These are phyloP conservation scores for Acanthamoeba culbertsoni DNA, from an alignment of 208 protist genomes.

Conservation along the genomic window DNA sequence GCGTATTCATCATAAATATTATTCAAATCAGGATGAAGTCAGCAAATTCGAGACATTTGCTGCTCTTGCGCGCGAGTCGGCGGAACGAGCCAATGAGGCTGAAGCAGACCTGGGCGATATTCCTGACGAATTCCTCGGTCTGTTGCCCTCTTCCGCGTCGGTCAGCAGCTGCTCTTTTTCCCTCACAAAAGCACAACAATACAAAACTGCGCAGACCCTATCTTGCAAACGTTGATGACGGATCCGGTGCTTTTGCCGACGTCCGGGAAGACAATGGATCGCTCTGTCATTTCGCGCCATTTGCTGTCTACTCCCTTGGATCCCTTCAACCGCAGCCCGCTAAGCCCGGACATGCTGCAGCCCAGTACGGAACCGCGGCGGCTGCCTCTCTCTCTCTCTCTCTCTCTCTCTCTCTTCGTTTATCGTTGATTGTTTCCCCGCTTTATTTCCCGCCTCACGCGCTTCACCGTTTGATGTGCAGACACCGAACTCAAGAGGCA, in stretches of 20 bases:
- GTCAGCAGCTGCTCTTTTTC: background rate
- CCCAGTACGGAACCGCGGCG: too few relatives aligned
- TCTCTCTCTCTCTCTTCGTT: background rate
- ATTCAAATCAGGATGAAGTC: constrained; percentile 30
- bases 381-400: background rate
- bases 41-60: constrained; percentile 23
- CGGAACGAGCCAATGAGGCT: background rate
- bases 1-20: too few relatives aligned
- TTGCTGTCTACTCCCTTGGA: background rate
- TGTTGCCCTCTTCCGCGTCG: background rate
- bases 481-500: background rate
- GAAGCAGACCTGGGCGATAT: constrained; percentile 50
- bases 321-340: constrained; percentile 42
- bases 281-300: constrained; percentile 22
- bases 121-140: constrained; percentile 56
- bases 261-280: constrained; percentile 59
- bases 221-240: constrained; percentile 48
- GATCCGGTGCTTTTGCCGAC: constrained; percentile 52
- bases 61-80: background rate
- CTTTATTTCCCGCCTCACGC: background rate
- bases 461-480: background rate
- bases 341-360: constrained; percentile 7
- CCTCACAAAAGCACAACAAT: background rate
- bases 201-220: background rate
- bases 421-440: background rate